Evolutionary conservation across 169 alveolate genomes (phyloP), one percentile per base, ranked within the genome.

Genomic region (Theileria parva): DNA sequence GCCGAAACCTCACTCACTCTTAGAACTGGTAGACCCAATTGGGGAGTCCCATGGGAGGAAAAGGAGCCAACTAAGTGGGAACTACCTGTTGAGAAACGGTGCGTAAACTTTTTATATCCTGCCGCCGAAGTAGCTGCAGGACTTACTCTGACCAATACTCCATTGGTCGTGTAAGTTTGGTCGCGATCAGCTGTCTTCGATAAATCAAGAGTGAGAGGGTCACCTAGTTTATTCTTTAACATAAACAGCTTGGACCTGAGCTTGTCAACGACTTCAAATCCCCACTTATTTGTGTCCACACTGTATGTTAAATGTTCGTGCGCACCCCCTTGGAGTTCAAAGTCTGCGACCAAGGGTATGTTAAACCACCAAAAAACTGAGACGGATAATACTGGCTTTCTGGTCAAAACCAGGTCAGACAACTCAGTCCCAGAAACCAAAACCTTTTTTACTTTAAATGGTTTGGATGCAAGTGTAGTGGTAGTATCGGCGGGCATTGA

Each of bases 41-140:
- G 74, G 30, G 51, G 74, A 13, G 57, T 44, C 8, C 74, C 74
- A 21, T n/a, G 28, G 74, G 32, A 21, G 25, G 39, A 39, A 25
- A 37, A 65, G 66, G 28, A 21, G 5, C 74, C 74, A 21, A 65
- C 57, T n/a, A 44, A 32, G 34, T 37, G 57, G 30, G 51, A 44
- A 21, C 28, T 44, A 21, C 74, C 74, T 7, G 74, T 65, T n/a
- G 74, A n/a, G 8, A 65, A 65, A 19, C 74, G 32, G 74, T 65
- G 74, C 3, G 74, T 44, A 25, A 21, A 65, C 74, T 65, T 65
- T 21, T 9, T n/a, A 39, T 27, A 65, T 9, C 74, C 74, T 21
- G 44, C 15, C 13, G 74, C 44, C 8, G 51, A 32, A 25, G 27
- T 25, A 21, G 51, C 55, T 15, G 74, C 57, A 8, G 32, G 60